Evolutionary conservation across 805 yeast genomes (phyloP), one percentile per base, ranked within the genome.

Genomic region (Pichia paraexigua): DNA sequence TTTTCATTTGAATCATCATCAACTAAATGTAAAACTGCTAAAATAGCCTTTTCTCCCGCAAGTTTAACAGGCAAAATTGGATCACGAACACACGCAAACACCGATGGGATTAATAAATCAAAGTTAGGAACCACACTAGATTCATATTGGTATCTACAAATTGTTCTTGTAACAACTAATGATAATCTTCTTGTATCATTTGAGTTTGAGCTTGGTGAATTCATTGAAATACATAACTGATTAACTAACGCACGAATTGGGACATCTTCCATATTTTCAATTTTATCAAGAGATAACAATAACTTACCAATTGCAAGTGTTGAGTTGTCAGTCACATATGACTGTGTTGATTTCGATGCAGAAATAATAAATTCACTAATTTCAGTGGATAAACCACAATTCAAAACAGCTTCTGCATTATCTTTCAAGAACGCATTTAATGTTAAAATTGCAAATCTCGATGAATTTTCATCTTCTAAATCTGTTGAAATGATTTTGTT

Each of bases 31-130:
- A 90, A 85, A 18, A 89, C 63, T 2, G 87, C 80, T 57, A 91
- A 65, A 65, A 78, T 90, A 0, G 95, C 90, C 71, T 88, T 88
- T 66, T 92, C 99, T 9, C 96, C 96, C 1, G 97, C 97, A 55
- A 92, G 74, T 62, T 90, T 91, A 58, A 92, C 83, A 5, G 99
- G 97, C 61, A 92, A 88, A 46, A 87, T 74, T n/a, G 83, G 76
- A 62, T 91, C 97, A 57, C 99, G 76, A 41, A 92, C 84, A 64
- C 94, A 83, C 0, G 84, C 71, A 65, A 92, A 92, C 2, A 90
- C 82, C 13, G 87, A 73, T 15, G 94, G 88, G 4, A 77, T 87
- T 48, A 92, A 60, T 0, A 68, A 55, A 57, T 82, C 81, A 56
- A 79, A 70, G 59, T 75, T 72, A 13, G 85, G 82, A 20, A 42